phyloP scores from a whole-genome alignment of 2,329 filamentous ascomycete species.

The Saccharata proteae region DNA sequence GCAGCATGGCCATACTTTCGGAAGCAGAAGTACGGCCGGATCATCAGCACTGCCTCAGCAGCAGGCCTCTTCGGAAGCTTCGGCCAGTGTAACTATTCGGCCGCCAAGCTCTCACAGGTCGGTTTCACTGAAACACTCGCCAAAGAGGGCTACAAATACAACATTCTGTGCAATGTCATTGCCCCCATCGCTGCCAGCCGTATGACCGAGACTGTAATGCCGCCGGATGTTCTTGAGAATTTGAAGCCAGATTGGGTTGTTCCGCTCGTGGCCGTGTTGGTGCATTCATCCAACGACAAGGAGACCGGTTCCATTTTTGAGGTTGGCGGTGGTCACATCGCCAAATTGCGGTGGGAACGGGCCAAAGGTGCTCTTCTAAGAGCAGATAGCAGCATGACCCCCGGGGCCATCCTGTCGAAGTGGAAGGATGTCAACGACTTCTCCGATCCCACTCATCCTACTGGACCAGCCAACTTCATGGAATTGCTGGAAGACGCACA shows the following conservation, averaged over 20 bases:
- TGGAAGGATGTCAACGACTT: constrained; percentile 86
- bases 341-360: constrained; percentile 93
- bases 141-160: constrained; percentile 96
- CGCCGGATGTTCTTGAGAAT: constrained; percentile 75
- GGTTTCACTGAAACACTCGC: constrained; percentile 96
- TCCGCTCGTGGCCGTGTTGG: constrained; percentile 77
- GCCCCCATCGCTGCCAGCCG: constrained; percentile 89
- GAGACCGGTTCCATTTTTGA: constrained; percentile 91
- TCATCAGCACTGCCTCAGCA: constrained; percentile 96
- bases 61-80: constrained; percentile 93
- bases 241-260: constrained; percentile 93
- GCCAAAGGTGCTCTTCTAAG: constrained; percentile 80
- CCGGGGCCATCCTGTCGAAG: constrained; percentile 74
- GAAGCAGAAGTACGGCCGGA: constrained; percentile 94
- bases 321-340: constrained; percentile 80
- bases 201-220: constrained; percentile 94
- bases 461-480: constrained; percentile 79
- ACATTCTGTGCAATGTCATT: constrained; percentile 91
- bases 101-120: constrained; percentile 88
- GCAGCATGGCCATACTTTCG: constrained; percentile 96
- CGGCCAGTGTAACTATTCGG: constrained; percentile 93
- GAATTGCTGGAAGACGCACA: constrained; percentile 70
- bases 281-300: constrained; percentile 68
- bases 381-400: constrained; percentile 77
- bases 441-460: constrained; percentile 69